Evolutionary conservation across 2,329 filamentous ascomycete genomes (phyloP).

Genomic region (Penicillium sp.): DNA sequence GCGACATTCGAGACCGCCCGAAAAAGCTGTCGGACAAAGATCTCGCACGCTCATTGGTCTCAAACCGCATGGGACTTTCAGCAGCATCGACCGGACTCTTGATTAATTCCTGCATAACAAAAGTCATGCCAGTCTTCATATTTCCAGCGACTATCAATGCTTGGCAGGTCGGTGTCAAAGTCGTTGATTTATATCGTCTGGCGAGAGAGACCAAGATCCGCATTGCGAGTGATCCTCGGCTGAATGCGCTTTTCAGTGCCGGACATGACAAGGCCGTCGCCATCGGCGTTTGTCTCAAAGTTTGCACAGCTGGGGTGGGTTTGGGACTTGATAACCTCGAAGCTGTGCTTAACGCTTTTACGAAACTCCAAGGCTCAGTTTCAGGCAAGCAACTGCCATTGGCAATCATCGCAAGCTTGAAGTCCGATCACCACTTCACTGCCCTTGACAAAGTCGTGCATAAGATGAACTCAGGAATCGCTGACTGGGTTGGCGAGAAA

Average conservation of each 20-base stretch:
- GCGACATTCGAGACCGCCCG: not conserved
- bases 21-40: not conserved
- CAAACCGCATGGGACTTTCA: not conserved
- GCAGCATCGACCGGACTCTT: not conserved
- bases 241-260: not conserved
- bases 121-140: not conserved
- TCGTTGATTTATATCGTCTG: not conserved
- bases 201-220: not conserved
- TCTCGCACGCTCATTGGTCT: not conserved
- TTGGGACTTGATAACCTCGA: not conserved
- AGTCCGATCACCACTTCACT: not conserved
- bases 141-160: not conserved
- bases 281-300: not conserved
- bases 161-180: not conserved
- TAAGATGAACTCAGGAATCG: not conserved
- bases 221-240: not conserved
- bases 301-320: not conserved
- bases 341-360: not conserved
- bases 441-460: not conserved
- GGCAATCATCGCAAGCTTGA: not conserved
- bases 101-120: not conserved
- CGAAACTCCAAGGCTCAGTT: not conserved
- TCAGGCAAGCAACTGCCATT: not conserved
- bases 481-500: not conserved
- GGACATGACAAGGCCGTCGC: not conserved